A percentile compares a stretch with the other conserved stretches of the same genome.
These are phyloP conservation scores for Coniochaeta ligniaria DNA, from an alignment of 2,329 filamentous ascomycete genomes.

Conservation along the genomic window DNA sequence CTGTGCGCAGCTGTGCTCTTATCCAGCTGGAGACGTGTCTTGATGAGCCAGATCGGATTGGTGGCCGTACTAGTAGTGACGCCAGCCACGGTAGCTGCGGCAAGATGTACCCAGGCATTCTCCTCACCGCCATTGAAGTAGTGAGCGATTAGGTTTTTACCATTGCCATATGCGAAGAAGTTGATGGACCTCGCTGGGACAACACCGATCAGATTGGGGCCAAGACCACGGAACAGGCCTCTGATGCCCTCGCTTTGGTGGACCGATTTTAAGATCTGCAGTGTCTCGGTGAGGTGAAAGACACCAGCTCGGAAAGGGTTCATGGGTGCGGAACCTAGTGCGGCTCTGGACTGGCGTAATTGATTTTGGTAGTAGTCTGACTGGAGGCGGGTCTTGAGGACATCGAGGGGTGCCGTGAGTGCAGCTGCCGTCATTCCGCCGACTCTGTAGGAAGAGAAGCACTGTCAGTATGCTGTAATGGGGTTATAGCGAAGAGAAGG, in stretches of 20 bases:
- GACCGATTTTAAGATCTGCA: constrained; percentile 77
- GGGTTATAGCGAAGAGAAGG: constrained; percentile 1
- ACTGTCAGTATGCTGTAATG: neutral
- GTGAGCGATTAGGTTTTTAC: constrained; percentile 73
- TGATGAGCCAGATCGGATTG: constrained; percentile 95
- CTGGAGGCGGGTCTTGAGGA: constrained; percentile 87
- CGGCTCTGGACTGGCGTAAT: constrained; percentile 60
- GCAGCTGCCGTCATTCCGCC: constrained; percentile 88
- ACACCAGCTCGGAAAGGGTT: constrained; percentile 58
- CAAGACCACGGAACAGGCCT: constrained; percentile 87
- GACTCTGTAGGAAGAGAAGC: constrained; percentile 44
- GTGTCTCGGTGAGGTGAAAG: constrained; percentile 76
- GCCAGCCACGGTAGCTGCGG: constrained; percentile 69
- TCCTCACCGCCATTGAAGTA: constrained; percentile 65
- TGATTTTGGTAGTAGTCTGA: constrained; percentile 92
- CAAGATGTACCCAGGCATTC: constrained; percentile 69
- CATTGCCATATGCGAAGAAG: constrained; percentile 90
- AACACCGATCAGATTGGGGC: constrained; percentile 83
- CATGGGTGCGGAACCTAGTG: constrained; percentile 48
- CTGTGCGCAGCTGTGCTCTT: constrained; percentile 65
- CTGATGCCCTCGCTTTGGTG: constrained; percentile 76
- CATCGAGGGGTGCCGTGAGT: constrained; percentile 91
- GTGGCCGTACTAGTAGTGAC: constrained; percentile 84
- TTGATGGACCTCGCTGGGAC: constrained; percentile 87
- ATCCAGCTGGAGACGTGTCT: constrained; percentile 87